Conservation (phyloP, 768 basidiomycete genomes). For the Xerocomellus amylosporus region DNA sequence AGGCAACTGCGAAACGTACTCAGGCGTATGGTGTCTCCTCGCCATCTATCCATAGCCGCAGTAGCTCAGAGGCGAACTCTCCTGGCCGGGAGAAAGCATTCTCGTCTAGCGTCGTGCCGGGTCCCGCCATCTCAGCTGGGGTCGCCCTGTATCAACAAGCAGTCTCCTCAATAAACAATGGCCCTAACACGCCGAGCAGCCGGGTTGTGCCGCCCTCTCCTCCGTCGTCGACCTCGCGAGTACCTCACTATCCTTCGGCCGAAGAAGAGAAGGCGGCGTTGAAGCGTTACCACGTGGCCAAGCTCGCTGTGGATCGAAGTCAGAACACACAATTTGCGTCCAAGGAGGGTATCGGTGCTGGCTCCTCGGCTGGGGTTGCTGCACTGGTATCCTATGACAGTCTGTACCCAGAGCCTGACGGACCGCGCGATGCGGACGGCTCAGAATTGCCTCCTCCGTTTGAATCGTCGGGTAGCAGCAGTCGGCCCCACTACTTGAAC, state of each 20-base stretch:
- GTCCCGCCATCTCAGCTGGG: slow-evolving; percentile 38
- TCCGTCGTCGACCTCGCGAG: slow-evolving; percentile 23
- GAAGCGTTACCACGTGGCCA: slow-evolving; percentile 66
- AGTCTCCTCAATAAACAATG: slow-evolving; percentile 38
- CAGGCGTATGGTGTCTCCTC: slow-evolving; percentile 43
- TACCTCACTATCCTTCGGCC: slow-evolving; percentile 57
- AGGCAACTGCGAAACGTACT: slow-evolving; percentile 58
- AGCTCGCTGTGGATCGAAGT: slow-evolving; percentile 61
- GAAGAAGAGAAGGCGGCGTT: slow-evolving; percentile 76
- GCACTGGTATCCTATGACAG: slow-evolving; percentile 62
- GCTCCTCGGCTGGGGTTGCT: slow-evolving; percentile 21
- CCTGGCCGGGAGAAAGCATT: slow-evolving; percentile 14
- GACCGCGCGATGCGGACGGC: slow-evolving; percentile 18
- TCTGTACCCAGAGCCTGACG: slow-evolving; percentile 48
- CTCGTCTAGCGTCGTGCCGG: slow-evolving; percentile 10
- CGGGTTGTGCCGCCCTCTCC: slow-evolving; percentile 31
- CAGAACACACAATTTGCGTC: slow-evolving; percentile 39
- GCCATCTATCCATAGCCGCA: slow-evolving; percentile 24
- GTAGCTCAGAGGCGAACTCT: slow-evolving; percentile 29
- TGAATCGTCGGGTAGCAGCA: slow-evolving; percentile 38
- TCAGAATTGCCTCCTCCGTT: slow-evolving; percentile 55
- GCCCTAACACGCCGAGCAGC: slow-evolving; percentile 16
- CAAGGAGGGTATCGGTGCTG: slow-evolving; percentile 16
- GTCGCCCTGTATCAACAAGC: slow-evolving; percentile 45
- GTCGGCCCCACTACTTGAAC: slow-evolving; percentile 37